These are phyloP conservation scores for Xylariaceae sp. DNA, from an alignment of 2,329 filamentous ascomycete species.

Conservation along the genomic window DNA sequence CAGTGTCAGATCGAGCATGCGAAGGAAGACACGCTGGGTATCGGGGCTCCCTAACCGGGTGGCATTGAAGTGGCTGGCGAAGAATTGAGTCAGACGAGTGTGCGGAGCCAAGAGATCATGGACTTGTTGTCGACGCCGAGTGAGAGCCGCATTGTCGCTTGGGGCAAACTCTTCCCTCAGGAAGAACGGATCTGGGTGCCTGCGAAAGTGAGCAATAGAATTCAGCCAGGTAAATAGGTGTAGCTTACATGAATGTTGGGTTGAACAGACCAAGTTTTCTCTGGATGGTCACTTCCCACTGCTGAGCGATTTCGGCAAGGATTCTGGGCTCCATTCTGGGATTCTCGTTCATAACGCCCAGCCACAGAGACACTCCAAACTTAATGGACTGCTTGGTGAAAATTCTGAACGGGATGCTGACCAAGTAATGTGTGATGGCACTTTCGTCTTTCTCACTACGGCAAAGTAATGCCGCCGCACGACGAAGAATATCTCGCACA, in stretches of 20 bases:
- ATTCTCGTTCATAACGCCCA: slow-evolving; percentile 95
- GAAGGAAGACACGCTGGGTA: slow-evolving; percentile 74
- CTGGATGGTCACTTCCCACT: slow-evolving; percentile 83
- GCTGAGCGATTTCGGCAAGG: slow-evolving; percentile 78
- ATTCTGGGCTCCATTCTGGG: slow-evolving; percentile 82
- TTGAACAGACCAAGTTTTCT: slow-evolving; percentile 79
- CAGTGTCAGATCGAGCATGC: slow-evolving; percentile 75
- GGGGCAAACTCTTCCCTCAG: slow-evolving; percentile 89
- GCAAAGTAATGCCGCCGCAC: slow-evolving; percentile 83
- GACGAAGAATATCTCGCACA: slow-evolving; percentile 74
- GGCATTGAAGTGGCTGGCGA: slow-evolving; percentile 92
- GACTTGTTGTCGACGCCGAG: slow-evolving; percentile 71
- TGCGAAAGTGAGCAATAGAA: slow-evolving; percentile 34
- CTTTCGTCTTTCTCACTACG: slow-evolving; percentile 70
- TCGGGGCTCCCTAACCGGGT: slow-evolving; percentile 81
- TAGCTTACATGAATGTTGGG: slow-evolving; percentile 55
- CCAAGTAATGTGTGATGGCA: slow-evolving; percentile 78
- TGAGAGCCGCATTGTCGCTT: slow-evolving; percentile 71
- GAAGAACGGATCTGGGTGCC: slow-evolving; percentile 83
- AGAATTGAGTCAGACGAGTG: slow-evolving; percentile 78
- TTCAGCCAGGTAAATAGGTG: not conserved
- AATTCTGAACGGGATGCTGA: slow-evolving; percentile 85
- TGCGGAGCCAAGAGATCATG: slow-evolving; percentile 86
- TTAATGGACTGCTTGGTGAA: slow-evolving; percentile 97
- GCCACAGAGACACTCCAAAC: slow-evolving; percentile 90